These are phyloP conservation scores for Chrysanthemum makinoi DNA, from an alignment of 129 eudicot genomes.

Conservation along the genomic window DNA sequence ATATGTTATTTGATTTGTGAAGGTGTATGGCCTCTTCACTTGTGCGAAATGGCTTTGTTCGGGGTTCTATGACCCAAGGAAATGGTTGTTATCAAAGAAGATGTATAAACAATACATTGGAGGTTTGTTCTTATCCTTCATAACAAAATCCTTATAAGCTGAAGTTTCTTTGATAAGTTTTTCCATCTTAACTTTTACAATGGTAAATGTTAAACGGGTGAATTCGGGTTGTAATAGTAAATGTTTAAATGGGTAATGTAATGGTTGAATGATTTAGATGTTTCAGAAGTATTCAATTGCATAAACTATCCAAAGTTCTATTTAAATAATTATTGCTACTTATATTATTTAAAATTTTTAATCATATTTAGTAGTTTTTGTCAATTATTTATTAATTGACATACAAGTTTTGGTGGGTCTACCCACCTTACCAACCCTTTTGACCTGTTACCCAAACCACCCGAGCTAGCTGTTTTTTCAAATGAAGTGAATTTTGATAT, in stretches of 20 bases:
- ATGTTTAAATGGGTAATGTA: no score
- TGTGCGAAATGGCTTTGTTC: constrained; percentile 88
- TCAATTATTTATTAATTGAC: background rate
- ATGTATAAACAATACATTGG: constrained; percentile 72
- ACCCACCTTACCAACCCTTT: background rate
- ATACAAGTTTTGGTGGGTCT: background rate
- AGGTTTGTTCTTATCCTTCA: constrained; percentile 45
- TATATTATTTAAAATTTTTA: background rate
- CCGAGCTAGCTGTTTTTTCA: background rate
- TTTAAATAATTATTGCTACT: background rate
- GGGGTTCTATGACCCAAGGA: constrained; percentile 92
- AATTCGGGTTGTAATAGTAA: background rate
- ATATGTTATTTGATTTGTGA: constrained; percentile 6
- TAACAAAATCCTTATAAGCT: constrained; percentile 1
- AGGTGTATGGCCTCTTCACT: constrained; percentile 97
- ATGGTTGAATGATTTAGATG: background rate
- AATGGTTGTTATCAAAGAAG: constrained; percentile 97
- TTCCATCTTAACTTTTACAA: background rate
- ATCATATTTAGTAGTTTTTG: background rate
- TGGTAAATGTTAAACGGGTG: background rate
- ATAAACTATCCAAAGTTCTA: background rate
- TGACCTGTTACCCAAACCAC: background rate
- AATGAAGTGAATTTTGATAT: background rate
- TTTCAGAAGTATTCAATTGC: background rate
- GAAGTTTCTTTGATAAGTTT: background rate